Evolutionary conservation across 441 rosid genomes (phyloP).

Genomic region (Brassica hybrid): DNA sequence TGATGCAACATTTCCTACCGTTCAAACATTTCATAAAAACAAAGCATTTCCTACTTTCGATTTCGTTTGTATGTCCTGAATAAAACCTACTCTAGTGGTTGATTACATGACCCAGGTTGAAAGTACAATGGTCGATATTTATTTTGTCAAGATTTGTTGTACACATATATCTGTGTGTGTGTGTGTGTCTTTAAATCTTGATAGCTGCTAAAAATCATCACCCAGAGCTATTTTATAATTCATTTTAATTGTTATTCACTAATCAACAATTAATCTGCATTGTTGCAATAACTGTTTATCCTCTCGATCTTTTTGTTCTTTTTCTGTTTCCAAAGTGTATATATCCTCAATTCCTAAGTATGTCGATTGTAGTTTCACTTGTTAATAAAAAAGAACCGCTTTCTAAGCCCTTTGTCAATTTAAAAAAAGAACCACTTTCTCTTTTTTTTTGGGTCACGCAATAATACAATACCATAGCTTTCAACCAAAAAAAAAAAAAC

Average conservation of each 20-base stretch:
- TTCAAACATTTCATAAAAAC: not conserved
- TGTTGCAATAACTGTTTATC: not conserved
- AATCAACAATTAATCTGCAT: not conserved
- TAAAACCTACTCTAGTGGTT: not conserved
- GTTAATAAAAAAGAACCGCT: not conserved
- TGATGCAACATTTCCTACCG: not conserved
- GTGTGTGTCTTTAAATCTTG: not conserved
- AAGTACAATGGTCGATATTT: conserved; percentile 1
- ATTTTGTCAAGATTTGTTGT: not conserved
- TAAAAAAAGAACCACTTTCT: not conserved
- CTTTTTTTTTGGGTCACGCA: conserved; percentile 21
- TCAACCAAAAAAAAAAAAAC: not conserved
- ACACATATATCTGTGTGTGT: not conserved
- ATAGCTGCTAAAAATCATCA: not conserved
- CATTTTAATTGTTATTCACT: not conserved
- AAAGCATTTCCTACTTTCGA: not conserved
- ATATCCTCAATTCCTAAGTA: not conserved
- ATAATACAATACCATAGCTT: not conserved
- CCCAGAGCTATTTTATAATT: not conserved
- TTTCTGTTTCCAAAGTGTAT: not conserved
- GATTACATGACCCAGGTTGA: not conserved
- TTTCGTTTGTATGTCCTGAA: conserved; percentile 10
- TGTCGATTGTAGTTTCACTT: not conserved
- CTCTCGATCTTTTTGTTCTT: not conserved
- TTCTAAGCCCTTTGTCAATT: too few species aligned